Base-by-base conservation (phyloP, 306 rosid species). In the Chamaecrista fasciculata region DNA sequence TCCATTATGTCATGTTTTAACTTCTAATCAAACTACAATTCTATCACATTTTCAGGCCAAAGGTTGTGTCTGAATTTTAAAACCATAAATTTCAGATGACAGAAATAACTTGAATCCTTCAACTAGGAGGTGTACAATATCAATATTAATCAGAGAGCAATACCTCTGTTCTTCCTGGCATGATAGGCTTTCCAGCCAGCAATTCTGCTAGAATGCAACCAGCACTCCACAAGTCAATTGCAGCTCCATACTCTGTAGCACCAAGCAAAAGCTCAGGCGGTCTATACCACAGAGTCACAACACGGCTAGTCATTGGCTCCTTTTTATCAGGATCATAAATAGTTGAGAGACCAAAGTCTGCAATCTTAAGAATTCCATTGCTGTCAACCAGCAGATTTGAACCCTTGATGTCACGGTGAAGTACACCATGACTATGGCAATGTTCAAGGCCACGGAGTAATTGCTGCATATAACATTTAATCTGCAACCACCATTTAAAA, bases 121-220 rank as follows among this genome's bases (percentile, higher is more conserved):
- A 42, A 56, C 44, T 12, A 44, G 26, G 18, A 28, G 58, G 48
- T 43, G 39, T 29, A 24, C 57, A 18, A 34, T 14, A 58, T 51
- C 60, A 77, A 43, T 24, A 39, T 36, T 29, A 56, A 46, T 21
- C 11, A 31, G 33, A 70, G 67, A 62, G 64, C 31, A 37, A 0
- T 79, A 88, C 99, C 97, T 94, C 99, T 10, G 99, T 94, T 80
- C 97, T 85, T 78, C 97, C 96, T 0, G 99, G 95, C 99, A 94
- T 88, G 67, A 91, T 94, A 29, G 97, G 99, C 66, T 90, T 94
- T 37, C 97, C 97, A 10, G 76, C 76, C 29, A 79, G 75, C 84
- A 94, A 33, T 76, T 94, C 99, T 0, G 99, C 97, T 64, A 88
- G 82, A 66, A 94, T 94, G 75, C 99, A 94, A 62, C 99, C 99